Evolutionary conservation across 306 rosid species (phyloP).

Genomic region (Astragalus membranaceus): DNA sequence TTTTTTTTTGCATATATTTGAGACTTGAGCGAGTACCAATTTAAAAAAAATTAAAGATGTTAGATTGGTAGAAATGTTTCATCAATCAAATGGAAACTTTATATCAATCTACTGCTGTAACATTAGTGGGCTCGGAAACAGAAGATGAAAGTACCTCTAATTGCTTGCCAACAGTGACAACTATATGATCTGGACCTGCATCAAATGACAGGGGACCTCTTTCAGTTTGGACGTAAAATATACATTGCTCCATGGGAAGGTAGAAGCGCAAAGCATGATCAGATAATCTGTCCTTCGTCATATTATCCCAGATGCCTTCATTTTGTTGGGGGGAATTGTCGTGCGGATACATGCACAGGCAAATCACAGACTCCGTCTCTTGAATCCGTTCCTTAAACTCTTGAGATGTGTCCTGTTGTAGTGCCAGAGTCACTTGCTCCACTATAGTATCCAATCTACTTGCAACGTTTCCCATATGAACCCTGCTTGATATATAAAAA

Average conservation of each 20-base stretch:
- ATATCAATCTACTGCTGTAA: neutral
- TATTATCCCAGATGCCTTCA: conserved; percentile 4
- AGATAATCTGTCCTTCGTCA: conserved; percentile 1
- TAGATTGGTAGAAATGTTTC: neutral
- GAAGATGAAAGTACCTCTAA: conserved; percentile 42
- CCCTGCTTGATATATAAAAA: conserved; percentile 16
- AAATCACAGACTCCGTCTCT: conserved; percentile 32
- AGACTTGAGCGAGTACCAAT: too few species aligned
- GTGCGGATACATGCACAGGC: conserved; percentile 49
- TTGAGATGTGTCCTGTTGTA: conserved; percentile 14
- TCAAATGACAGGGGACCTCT: conserved; percentile 44
- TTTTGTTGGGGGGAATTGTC: conserved; percentile 19
- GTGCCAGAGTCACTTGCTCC: conserved; percentile 33
- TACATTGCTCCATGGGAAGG: conserved; percentile 54
- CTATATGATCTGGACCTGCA: conserved; percentile 51
- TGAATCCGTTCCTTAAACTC: conserved; percentile 27
- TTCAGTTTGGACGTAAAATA: conserved; percentile 44
- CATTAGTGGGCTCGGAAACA: neutral
- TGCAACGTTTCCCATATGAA: conserved; percentile 48
- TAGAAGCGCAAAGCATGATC: conserved; percentile 57
- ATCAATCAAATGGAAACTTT: neutral
- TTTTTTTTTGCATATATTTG: too few species aligned
- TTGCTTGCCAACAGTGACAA: conserved; percentile 65
- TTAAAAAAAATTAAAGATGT: neutral
- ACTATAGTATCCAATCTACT: conserved; percentile 51